Conservation (phyloP, 495 filamentous ascomycete species). For the Lasiosphaeria hispida region DNA sequence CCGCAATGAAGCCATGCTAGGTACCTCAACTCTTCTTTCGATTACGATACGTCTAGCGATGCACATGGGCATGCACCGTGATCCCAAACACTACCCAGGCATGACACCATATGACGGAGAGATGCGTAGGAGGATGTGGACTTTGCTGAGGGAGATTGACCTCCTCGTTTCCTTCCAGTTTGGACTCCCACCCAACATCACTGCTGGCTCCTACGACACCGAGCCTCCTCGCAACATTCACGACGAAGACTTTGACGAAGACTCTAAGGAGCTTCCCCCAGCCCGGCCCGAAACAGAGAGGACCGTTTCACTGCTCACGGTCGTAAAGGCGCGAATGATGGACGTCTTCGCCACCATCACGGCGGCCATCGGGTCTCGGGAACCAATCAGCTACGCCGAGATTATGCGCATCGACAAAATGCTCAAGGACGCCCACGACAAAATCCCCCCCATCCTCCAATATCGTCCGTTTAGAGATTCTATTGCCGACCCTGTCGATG, state of each 20-base stretch:
- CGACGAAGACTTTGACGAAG: slow-evolving; percentile 37
- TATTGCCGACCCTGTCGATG: slow-evolving; percentile 26
- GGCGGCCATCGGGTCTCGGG: slow-evolving; percentile 19
- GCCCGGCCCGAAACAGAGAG: slow-evolving; percentile 37
- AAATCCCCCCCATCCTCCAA: slow-evolving; percentile 24
- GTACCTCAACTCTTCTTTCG: slow-evolving; percentile 39
- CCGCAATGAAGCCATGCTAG: slow-evolving; percentile 33
- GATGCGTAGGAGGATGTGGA: slow-evolving; percentile 39
- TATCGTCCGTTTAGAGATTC: slow-evolving; percentile 21
- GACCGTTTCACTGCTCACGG: slow-evolving; percentile 24
- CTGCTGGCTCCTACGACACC: slow-evolving; percentile 30
- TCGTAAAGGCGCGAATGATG: slow-evolving; percentile 28
- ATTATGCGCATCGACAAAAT: slow-evolving; percentile 32
- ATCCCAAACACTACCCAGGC: slow-evolving; percentile 35
- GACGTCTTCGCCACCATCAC: slow-evolving; percentile 26
- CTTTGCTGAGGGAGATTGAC: slow-evolving; percentile 29
- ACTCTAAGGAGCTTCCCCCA: slow-evolving; percentile 32
- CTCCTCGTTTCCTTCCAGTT: slow-evolving; percentile 30
- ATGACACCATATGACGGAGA: slow-evolving; percentile 37
- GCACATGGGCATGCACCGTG: slow-evolving; percentile 43
- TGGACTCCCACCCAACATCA: slow-evolving; percentile 31
- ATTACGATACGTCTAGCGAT: slow-evolving; percentile 38
- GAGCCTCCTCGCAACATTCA: slow-evolving; percentile 37
- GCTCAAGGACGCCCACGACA: slow-evolving; percentile 25
- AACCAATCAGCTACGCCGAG: slow-evolving; percentile 29